Percentiles rank a stretch among this genome's conserved stretches.
phyloP scores from a whole-genome alignment of 1,284 basidiomycete species.

The Trichosporon ovoides region DNA sequence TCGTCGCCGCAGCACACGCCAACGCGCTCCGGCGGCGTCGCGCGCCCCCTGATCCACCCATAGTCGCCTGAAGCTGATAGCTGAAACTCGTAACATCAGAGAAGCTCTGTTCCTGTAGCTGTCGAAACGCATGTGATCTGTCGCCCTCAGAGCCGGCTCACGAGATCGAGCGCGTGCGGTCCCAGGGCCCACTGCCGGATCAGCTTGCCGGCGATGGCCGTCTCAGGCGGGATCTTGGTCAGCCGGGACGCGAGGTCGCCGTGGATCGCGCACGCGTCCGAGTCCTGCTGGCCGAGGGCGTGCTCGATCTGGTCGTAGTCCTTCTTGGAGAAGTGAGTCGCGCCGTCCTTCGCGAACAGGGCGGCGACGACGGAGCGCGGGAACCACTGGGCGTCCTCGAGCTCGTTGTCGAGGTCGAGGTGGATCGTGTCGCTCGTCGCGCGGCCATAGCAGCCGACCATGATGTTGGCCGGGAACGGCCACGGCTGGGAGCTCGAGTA shows the following conservation, averaged over 20 bases:
- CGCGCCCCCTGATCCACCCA: not conserved
- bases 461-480: slow-evolving; percentile 84
- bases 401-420: slow-evolving; percentile 87
- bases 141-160: slow-evolving; percentile 32
- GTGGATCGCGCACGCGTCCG: not conserved
- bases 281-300: not conserved
- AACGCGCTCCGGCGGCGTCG: not conserved
- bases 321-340: slow-evolving; percentile 52
- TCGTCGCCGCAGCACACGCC: not conserved
- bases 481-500: slow-evolving; percentile 56
- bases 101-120: not conserved
- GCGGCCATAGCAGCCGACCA: slow-evolving; percentile 74
- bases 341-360: slow-evolving; percentile 57
- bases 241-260: slow-evolving; percentile 23
- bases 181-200: slow-evolving; percentile 63
- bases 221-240: slow-evolving; percentile 63
- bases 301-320: slow-evolving; percentile 58
- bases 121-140: not conserved
- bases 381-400: slow-evolving; percentile 90
- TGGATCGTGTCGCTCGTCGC: slow-evolving; percentile 69
- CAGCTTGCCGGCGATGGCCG: slow-evolving; percentile 66
- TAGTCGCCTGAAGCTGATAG: not conserved
- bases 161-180: slow-evolving; percentile 31
- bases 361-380: slow-evolving; percentile 62
- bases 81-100: not conserved